phyloP scores from a whole-genome alignment of 257 asterid species.

The Schizonepeta tenuifolia region DNA sequence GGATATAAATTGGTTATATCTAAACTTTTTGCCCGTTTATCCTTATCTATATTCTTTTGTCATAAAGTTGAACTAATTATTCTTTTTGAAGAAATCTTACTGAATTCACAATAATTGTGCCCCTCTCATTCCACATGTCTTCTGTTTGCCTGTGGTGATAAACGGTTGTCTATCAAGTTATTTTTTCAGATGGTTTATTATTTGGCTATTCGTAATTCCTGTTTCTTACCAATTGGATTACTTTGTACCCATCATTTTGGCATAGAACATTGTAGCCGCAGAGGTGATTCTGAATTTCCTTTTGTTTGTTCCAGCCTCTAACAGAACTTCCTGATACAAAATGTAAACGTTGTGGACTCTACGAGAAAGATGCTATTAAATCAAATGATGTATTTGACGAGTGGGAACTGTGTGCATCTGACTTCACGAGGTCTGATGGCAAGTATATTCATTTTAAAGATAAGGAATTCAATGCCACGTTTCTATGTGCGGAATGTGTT shows the following conservation, averaged over 20 bases:
- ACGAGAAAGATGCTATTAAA: slow-evolving; percentile 65
- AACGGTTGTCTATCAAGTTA: not conserved
- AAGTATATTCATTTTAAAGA: slow-evolving; percentile 49
- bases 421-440: slow-evolving; percentile 62
- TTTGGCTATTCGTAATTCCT: not conserved
- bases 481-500: slow-evolving; percentile 50
- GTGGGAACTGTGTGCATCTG: slow-evolving; percentile 88
- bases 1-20: not conserved
- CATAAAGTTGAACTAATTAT: not conserved
- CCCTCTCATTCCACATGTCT: slow-evolving; percentile 9
- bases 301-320: slow-evolving; percentile 68
- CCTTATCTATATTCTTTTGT: not conserved
- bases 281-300: slow-evolving; percentile 21
- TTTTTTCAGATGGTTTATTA: not conserved
- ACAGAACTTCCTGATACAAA: slow-evolving; percentile 55
- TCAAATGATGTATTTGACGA: slow-evolving; percentile 68
- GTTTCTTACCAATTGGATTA: not conserved
- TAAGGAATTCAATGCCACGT: slow-evolving; percentile 50
- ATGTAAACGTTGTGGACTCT: slow-evolving; percentile 88
- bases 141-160: slow-evolving; percentile 14
- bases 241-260: not conserved
- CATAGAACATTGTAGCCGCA: slow-evolving; percentile 7
- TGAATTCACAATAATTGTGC: not conserved
- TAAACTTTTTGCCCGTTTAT: not conserved
- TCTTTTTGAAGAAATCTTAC: not conserved